A percentile compares a stretch with the other conserved stretches of the same genome.
phyloP scores from a whole-genome alignment of 257 asterid genomes.

The Solanum acaule region DNA sequence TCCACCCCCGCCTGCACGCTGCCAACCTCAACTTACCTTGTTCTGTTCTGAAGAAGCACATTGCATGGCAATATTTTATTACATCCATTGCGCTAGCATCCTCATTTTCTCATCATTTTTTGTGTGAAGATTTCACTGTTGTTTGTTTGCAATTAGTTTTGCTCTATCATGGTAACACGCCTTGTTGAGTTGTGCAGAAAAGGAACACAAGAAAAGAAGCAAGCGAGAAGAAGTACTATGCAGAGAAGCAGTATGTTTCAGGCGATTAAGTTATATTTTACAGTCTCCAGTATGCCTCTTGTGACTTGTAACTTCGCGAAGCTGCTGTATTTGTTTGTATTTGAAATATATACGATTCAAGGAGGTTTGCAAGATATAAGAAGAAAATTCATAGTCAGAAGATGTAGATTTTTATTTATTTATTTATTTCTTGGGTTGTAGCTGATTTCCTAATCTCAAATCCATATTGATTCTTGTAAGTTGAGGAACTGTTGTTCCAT shows the following conservation, averaged over 20 bases:
- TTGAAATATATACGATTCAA: not conserved
- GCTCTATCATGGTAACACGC: not conserved
- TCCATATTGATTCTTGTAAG: not conserved
- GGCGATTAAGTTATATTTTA: slow-evolving; percentile 35
- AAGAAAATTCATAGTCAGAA: not conserved
- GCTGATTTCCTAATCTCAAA: not conserved
- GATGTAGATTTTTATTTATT: not conserved
- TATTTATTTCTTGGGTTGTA: not conserved
- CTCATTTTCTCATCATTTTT: too few relatives aligned
- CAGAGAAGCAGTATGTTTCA: slow-evolving; percentile 56
- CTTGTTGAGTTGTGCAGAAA: slow-evolving; percentile 33
- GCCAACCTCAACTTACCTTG: not conserved
- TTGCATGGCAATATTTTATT: not conserved
- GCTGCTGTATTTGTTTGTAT: not conserved
- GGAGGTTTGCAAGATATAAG: not conserved
- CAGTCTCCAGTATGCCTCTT: not conserved
- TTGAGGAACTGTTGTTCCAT: not conserved
- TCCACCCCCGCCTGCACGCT: not conserved
- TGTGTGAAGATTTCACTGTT: not conserved
- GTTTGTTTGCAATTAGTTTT: not conserved
- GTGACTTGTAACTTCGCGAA: too few relatives aligned
- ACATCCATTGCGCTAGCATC: not conserved
- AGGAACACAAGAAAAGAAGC: slow-evolving; percentile 86
- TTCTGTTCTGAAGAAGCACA: not conserved
- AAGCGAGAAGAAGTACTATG: slow-evolving; percentile 75